phyloP scores from a whole-genome alignment of 2,329 filamentous ascomycete genomes.

The Penicillium sp. region DNA sequence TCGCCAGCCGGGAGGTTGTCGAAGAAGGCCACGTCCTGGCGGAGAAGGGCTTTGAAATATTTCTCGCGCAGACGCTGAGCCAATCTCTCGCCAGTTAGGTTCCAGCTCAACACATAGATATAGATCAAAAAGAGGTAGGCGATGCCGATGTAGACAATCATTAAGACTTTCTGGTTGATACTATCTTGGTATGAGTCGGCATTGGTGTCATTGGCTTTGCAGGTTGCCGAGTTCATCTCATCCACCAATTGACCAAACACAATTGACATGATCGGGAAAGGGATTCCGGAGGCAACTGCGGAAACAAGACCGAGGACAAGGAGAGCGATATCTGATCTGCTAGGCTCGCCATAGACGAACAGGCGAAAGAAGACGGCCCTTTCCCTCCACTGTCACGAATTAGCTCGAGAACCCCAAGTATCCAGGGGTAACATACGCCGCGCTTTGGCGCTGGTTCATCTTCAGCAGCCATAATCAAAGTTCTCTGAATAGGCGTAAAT shows the following conservation, averaged over 20 bases:
- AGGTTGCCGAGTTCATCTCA: slow-evolving; percentile 29
- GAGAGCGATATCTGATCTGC: slow-evolving; percentile 2
- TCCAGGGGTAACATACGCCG: background rate
- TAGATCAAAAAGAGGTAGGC: slow-evolving; percentile 70
- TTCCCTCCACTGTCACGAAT: slow-evolving; percentile 2
- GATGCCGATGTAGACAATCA: slow-evolving; percentile 65
- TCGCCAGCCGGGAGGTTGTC: slow-evolving; percentile 82
- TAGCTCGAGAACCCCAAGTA: background rate
- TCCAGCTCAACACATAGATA: slow-evolving; percentile 75
- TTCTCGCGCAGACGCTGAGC: slow-evolving; percentile 67
- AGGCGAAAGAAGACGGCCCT: slow-evolving; percentile 2
- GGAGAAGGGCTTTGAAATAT: slow-evolving; percentile 72
- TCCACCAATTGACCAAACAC: slow-evolving; percentile 34
- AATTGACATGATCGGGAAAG: slow-evolving; percentile 32
- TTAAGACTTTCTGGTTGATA: slow-evolving; percentile 8
- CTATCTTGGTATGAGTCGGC: slow-evolving; percentile 1
- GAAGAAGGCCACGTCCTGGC: slow-evolving; percentile 80
- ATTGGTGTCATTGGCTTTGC: slow-evolving; percentile 4
- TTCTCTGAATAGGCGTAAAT: background rate
- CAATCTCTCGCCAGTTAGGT: slow-evolving; percentile 71
- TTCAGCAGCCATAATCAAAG: background rate
- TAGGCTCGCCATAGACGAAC: slow-evolving; percentile 7
- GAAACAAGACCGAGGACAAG: slow-evolving; percentile 19
- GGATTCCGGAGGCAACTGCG: slow-evolving; percentile 31
- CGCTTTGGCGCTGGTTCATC: slow-evolving; percentile 2